Base-by-base conservation (phyloP, 768 basidiomycete species). In the Ramaria sp. region DNA sequence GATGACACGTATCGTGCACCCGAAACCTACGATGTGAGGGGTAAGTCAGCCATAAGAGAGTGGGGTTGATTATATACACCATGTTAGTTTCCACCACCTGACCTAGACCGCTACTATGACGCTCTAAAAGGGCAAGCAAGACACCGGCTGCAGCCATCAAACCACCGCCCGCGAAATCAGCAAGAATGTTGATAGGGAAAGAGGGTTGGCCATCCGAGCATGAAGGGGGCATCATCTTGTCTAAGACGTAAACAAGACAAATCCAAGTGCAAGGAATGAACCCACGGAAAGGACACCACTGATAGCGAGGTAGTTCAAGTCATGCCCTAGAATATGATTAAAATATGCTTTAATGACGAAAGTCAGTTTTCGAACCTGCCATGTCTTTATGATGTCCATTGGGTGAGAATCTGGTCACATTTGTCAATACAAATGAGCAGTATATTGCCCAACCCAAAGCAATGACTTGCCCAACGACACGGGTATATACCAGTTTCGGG, bases 111-210 rank as follows among this genome's bases (percentile, higher is more conserved):
- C 76, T 88, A 59, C 68, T 76, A 27, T 70, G 72, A 47, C 88
- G 78, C 61, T 88, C 84, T 33, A 88, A 64, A 12, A 92, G 71
- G 0, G 90, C 89, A 7, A 90, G 73, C 11, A 92, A 74, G 52
- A 91, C 82, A 5, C 88, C 87, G 24, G 81, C 67, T 0, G 78
- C 86, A 59, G 85, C 88, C 59, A 80, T 76, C 30, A 88, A 66
- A 7, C 88, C 88, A 4, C 89, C 89, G 2, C 88, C 89, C 0
- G 84, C 90, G 67, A 91, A 91, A 64, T 91, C 90, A 11, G 82
- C 88, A 5, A 91, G 73, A 13, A 91, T 65, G 63, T 92, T 91
- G 42, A 86, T 67, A 7, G 89, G 90, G 57, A 85, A 86, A 37
- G 68, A 70, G 0, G 89, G 89, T 61, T 83, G 85, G 11, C 78